Conservation (phyloP, 169 alveolate genomes). For the Babesia gibsoni region DNA sequence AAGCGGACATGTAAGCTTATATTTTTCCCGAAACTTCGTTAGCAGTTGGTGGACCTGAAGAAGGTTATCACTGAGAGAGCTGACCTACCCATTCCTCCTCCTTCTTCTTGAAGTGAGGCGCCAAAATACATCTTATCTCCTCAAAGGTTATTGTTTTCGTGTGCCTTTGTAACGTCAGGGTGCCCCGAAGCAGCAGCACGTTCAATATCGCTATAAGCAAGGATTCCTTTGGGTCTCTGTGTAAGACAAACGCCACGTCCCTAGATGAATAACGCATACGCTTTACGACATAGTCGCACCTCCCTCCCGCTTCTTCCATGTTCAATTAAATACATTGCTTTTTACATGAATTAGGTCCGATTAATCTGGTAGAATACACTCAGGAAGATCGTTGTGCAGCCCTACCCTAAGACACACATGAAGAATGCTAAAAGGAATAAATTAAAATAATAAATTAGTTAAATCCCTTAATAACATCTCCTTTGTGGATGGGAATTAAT, state of each 20-base stretch:
- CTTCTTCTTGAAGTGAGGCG: conserved; percentile 14
- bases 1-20: conserved; percentile 2
- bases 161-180: conserved; percentile 16
- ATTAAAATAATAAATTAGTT: too few relatives aligned
- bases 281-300: too few relatives aligned
- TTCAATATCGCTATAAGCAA: conserved; percentile 38
- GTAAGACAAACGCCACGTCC: conserved; percentile 32
- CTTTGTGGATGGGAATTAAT: too few relatives aligned
- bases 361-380: too few relatives aligned
- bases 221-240: conserved; percentile 33
- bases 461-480: too few relatives aligned
- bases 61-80: background rate
- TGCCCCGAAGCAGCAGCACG: conserved; percentile 38
- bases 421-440: too few relatives aligned
- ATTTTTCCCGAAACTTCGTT: conserved; percentile 5
- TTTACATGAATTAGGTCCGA: too few relatives aligned
- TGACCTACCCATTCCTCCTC: conserved; percentile 54
- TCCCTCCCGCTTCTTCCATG: too few relatives aligned
- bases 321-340: too few relatives aligned
- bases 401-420: too few relatives aligned
- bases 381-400: too few relatives aligned
- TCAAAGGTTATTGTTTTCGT: conserved; percentile 1
- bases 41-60: conserved; percentile 25
- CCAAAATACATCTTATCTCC: background rate
- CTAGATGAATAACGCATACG: conserved; percentile 31